Evolutionary conservation across 1,284 basidiomycete genomes (phyloP).

Genomic region (Trichosporon ovoides): DNA sequence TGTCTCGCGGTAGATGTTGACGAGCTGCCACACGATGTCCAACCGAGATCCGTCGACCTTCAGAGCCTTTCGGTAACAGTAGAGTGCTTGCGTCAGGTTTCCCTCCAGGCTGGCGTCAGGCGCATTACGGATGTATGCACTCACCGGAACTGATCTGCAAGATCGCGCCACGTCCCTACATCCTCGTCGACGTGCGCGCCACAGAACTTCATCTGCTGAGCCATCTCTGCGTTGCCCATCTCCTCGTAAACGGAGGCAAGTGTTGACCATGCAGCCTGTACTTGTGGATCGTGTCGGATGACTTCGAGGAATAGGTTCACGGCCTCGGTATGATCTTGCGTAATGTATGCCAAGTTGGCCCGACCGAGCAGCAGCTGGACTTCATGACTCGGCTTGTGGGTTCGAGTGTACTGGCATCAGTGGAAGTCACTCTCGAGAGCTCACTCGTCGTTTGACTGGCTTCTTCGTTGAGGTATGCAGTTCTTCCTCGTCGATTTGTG

Average conservation of each 20-base stretch:
- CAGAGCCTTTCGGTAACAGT: conserved; percentile 82
- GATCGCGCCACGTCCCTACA: conserved; percentile 76
- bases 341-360: conserved; percentile 79
- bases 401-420: conserved; percentile 43
- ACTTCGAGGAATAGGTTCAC: conserved; percentile 82
- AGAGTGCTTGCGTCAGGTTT: conserved; percentile 76
- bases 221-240: conserved; percentile 62
- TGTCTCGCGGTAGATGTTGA: conserved; percentile 70
- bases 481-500: conserved; percentile 29
- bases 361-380: conserved; percentile 74
- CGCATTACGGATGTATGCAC: not conserved
- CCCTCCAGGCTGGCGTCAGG: conserved; percentile 58
- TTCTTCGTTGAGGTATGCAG: conserved; percentile 15
- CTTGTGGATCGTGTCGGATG: conserved; percentile 85
- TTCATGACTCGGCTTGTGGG: conserved; percentile 69
- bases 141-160: conserved; percentile 70
- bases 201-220: conserved; percentile 79
- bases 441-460: conserved; percentile 8
- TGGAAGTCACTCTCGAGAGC: not conserved
- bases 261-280: conserved; percentile 77
- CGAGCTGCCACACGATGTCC: conserved; percentile 85
- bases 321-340: conserved; percentile 63
- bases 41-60: conserved; percentile 73
- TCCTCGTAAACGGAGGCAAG: conserved; percentile 74
- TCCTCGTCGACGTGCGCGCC: conserved; percentile 81